A percentile compares a stretch with the other conserved stretches of the same genome.
Evolutionary conservation across 495 filamentous ascomycete genomes (phyloP).

Genomic region (Achaetomiella virescens): DNA sequence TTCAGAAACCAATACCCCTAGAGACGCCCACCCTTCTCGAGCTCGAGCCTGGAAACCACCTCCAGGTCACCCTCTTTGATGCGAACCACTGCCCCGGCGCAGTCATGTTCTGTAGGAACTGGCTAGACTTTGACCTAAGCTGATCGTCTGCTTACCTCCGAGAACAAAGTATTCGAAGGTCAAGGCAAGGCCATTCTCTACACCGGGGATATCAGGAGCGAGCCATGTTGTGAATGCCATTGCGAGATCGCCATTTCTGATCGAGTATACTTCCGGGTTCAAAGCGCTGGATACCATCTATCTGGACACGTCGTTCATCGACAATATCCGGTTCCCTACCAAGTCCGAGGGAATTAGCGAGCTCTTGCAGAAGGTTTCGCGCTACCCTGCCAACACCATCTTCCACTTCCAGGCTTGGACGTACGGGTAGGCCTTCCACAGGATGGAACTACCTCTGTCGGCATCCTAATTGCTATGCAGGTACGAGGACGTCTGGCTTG

Average conservation of each 20-base stretch:
- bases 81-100: conserved; percentile 90
- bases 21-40: conserved; percentile 78
- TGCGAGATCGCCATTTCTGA: conserved; percentile 60
- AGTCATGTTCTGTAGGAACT: conserved; percentile 70
- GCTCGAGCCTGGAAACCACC: conserved; percentile 55
- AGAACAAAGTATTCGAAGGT: conserved; percentile 62
- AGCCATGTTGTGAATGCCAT: conserved; percentile 53
- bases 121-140: not conserved
- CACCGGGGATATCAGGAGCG: conserved; percentile 85
- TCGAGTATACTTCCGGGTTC: conserved; percentile 65
- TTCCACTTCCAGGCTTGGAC: conserved; percentile 93
- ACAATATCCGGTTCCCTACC: conserved; percentile 39
- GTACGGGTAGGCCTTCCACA: conserved; percentile 56
- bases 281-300: conserved; percentile 74
- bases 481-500: conserved; percentile 86
- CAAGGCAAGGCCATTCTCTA: conserved; percentile 73
- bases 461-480: conserved; percentile 12
- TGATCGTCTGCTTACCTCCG: not conserved
- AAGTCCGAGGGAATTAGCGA: conserved; percentile 71
- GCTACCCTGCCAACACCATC: conserved; percentile 66
- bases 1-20: conserved; percentile 71
- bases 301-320: conserved; percentile 76
- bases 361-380: conserved; percentile 59
- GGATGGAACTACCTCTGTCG: not conserved
- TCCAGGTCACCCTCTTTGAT: conserved; percentile 80